Base-by-base conservation (phyloP, 2,329 filamentous ascomycete genomes). In the Fusarium sp. region DNA sequence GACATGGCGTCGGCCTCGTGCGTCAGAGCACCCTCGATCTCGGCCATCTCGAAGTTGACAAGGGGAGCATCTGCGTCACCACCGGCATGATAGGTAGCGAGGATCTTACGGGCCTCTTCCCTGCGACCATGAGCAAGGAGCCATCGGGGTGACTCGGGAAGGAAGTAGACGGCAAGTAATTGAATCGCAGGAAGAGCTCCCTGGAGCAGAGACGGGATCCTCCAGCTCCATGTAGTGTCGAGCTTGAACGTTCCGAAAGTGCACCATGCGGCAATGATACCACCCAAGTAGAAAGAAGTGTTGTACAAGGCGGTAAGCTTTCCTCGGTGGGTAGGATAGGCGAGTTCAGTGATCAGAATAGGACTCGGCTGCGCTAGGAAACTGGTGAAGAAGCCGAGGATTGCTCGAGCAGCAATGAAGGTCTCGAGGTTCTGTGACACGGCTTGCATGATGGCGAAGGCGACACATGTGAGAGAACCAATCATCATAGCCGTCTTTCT, bases 41-140 rank as follows among this genome's bases (percentile, higher is more conserved):
- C 81, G 13, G 77, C 78, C 74, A 83, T 78, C 62, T 84, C 79
- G 8, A 83, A 77, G 1, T 73, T 64, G 0, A 84, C 82, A 4
- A 85, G 77, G 2, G 81, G 79, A 15, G 83, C 78, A 16, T 76
- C 62, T 0, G 72, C 62, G 46, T 84, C 80, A 3, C 81, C 82
- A 20, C 83, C 83, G 1, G 81, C 79, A 43, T 84, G 83, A 44
- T 82, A 83, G 6, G 76, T 78, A 6, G 72, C 76, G 4, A 84
- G 75, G 11, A 84, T 78, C 15, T 77, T 74, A 30, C 75, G 76
- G 6, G 82, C 81, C 29, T 82, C 77, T 38, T 77, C 77, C 24
- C 75, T 66, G 25, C 76, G 76, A 29, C 78, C 79, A 24, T 72
- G 73, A 18, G 78, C 78, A 27, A 80, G 69, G 9, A 81, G 78